Evolutionary conservation across 352 stramenopile genomes (phyloP).

Genomic region (Globisporangium emineosum): DNA sequence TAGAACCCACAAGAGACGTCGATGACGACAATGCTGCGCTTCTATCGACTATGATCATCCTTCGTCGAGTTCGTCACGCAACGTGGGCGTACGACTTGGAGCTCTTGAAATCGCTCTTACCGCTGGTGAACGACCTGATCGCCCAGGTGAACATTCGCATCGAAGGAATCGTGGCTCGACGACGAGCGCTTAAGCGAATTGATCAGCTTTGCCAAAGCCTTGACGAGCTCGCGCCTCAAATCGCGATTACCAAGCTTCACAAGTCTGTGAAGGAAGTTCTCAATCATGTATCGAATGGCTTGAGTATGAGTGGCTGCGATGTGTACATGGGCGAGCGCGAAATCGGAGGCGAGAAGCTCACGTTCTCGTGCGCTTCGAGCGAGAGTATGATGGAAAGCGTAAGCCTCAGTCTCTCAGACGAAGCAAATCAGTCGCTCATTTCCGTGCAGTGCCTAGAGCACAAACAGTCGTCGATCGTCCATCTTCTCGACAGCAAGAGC

Average conservation of each 20-base stretch:
- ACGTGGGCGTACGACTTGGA: constrained; percentile 62
- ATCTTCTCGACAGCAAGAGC: constrained; percentile 28
- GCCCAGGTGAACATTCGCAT: constrained; percentile 40
- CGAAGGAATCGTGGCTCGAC: constrained; percentile 39
- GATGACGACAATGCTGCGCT: constrained; percentile 21
- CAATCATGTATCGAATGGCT: constrained; percentile 25
- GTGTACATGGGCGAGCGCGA: constrained; percentile 48
- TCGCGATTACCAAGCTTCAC: constrained; percentile 23
- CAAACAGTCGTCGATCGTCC: constrained; percentile 29
- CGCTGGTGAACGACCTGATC: constrained; percentile 45
- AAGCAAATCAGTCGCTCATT: constrained; percentile 30
- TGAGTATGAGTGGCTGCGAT: constrained; percentile 33
- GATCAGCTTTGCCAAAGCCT: constrained; percentile 14
- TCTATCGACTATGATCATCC: constrained; percentile 31
- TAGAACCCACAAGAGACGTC: constrained; percentile 28
- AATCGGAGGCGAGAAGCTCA: constrained; percentile 18
- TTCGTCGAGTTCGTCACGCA: constrained; percentile 42
- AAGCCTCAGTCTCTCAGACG: constrained; percentile 25
- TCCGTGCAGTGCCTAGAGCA: constrained; percentile 45
- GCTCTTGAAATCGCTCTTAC: constrained; percentile 41
- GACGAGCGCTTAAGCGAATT: constrained; percentile 26
- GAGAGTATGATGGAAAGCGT: constrained; percentile 49
- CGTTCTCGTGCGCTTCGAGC: constrained; percentile 27
- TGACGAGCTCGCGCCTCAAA: constrained; percentile 8
- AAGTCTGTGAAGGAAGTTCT: constrained; percentile 24